Conservation (phyloP, 352 stramenopile species). For the Peronospora farinosa region DNA sequence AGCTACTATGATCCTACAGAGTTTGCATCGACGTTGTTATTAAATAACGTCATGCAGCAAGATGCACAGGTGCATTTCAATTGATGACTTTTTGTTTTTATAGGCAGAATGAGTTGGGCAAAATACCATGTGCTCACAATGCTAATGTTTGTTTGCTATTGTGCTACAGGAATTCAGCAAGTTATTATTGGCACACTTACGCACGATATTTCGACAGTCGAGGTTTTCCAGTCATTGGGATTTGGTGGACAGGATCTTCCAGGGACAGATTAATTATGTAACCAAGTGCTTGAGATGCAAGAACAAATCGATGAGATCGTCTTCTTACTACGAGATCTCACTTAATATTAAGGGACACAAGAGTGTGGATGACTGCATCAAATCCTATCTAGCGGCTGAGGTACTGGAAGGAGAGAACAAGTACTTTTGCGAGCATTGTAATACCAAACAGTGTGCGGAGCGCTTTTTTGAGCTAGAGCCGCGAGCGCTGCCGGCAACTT, state of each 20-base stretch:
- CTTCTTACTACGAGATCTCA: conserved; percentile 81
- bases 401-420: conserved; percentile 82
- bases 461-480: conserved; percentile 65
- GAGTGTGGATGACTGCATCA: conserved; percentile 59
- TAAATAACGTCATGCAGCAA: conserved; percentile 83
- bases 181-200: conserved; percentile 70
- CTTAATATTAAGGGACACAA: conserved; percentile 83
- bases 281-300: conserved; percentile 76
- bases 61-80: conserved; percentile 62
- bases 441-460: conserved; percentile 68
- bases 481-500: conserved; percentile 46
- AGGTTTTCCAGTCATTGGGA: conserved; percentile 46
- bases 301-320: conserved; percentile 52
- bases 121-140: conserved; percentile 2
- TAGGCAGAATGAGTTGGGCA: too few relatives aligned
- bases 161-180: conserved; percentile 81
- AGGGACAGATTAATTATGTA: conserved; percentile 79
- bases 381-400: conserved; percentile 66
- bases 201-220: conserved; percentile 69
- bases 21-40: conserved; percentile 66
- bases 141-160: conserved; percentile 2
- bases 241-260: conserved; percentile 70
- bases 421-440: conserved; percentile 79
- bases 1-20: conserved; percentile 68
- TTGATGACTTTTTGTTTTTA: too few relatives aligned